Evolutionary conservation across 2,329 filamentous ascomycete species (phyloP).

Genomic region (Coleophoma cylindrospora): DNA sequence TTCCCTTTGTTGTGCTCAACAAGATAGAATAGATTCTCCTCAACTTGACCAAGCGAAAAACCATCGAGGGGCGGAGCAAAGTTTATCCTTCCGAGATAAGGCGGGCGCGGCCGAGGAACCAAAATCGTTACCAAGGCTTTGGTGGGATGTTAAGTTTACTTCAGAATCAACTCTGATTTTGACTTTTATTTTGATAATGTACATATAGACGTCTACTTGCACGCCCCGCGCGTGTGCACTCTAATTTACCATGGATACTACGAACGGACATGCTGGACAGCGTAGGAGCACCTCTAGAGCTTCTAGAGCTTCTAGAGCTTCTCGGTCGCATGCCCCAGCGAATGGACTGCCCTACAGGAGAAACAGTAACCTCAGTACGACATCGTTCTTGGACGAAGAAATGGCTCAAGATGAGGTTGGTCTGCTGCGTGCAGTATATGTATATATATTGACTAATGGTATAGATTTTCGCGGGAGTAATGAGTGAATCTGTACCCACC

Average conservation of each 20-base stretch:
- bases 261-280: neutral
- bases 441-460: slow-evolving; percentile 20
- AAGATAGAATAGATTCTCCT: too few species aligned
- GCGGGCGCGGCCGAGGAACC: neutral
- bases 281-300: slow-evolving; percentile 15
- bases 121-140: neutral
- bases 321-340: slow-evolving; percentile 18
- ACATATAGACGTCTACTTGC: neutral
- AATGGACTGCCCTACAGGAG: slow-evolving; percentile 52
- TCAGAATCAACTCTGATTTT: too few species aligned
- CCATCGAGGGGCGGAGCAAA: too few species aligned
- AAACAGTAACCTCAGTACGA: slow-evolving; percentile 65
- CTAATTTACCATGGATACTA: neutral
- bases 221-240: slow-evolving; percentile 6
- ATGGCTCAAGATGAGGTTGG: slow-evolving; percentile 92
- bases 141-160: too few species aligned
- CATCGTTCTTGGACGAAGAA: slow-evolving; percentile 86
- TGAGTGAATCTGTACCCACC: slow-evolving; percentile 93
- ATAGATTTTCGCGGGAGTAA: slow-evolving; percentile 78
- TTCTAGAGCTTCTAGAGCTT: slow-evolving; percentile 3
- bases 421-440: neutral
- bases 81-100: neutral
- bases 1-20: neutral
- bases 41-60: too few species aligned
- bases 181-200: too few species aligned